Evolutionary conservation across 495 filamentous ascomycete species (phyloP).

Genomic region (Extremus antarcticus): DNA sequence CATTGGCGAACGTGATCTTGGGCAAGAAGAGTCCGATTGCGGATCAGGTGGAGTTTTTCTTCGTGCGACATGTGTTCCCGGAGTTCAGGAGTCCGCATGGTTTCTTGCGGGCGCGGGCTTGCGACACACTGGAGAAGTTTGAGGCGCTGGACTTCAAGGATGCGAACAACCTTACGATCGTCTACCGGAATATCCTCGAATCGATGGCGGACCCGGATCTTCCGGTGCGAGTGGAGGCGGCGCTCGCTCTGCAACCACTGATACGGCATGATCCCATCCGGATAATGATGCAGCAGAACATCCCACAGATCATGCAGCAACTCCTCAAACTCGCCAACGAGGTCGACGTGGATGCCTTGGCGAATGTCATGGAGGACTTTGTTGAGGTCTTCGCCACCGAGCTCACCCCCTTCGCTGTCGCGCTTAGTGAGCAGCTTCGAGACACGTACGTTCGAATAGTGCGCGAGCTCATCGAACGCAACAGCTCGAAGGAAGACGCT

Average conservation of each 20-base stretch:
- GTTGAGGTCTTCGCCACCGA: conserved; percentile 95
- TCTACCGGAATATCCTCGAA: conserved; percentile 93
- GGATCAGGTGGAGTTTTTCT: conserved; percentile 97
- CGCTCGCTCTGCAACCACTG: conserved; percentile 85
- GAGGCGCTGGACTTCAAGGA: conserved; percentile 94
- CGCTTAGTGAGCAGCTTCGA: conserved; percentile 86
- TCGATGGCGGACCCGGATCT: conserved; percentile 88
- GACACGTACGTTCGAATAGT: conserved; percentile 95
- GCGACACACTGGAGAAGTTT: conserved; percentile 95
- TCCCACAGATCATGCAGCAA: conserved; percentile 99
- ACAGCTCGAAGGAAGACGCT: conserved; percentile 53
- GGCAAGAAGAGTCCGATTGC: conserved; percentile 97
- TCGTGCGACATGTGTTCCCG: conserved; percentile 94
- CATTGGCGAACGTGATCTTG: conserved; percentile 81
- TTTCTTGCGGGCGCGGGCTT: conserved; percentile 88
- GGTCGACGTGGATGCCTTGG: conserved; percentile 84
- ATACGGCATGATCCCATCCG: conserved; percentile 93
- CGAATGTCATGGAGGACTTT: conserved; percentile 99
- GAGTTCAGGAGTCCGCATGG: conserved; percentile 91
- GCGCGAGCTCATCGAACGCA: conserved; percentile 78
- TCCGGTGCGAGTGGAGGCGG: conserved; percentile 88
- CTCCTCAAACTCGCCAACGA: conserved; percentile 92
- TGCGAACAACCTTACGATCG: conserved; percentile 79
- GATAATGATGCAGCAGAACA: conserved; percentile 89
- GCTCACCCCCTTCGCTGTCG: conserved; percentile 95